Conservation (phyloP, 768 basidiomycete genomes). For the Amanita exitialis region DNA sequence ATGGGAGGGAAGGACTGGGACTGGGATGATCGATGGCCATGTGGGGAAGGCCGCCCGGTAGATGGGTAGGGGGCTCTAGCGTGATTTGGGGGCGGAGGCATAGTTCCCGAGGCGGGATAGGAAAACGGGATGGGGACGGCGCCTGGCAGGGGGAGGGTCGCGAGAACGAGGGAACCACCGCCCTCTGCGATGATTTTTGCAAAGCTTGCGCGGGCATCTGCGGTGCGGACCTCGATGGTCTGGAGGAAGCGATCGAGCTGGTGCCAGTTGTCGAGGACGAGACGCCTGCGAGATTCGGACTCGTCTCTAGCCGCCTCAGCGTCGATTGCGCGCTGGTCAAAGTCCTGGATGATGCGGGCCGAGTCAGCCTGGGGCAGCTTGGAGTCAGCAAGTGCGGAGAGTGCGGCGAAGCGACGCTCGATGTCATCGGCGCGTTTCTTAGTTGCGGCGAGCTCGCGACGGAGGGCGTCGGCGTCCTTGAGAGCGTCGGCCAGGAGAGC, state of each 20-base stretch:
- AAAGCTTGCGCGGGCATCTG: constrained; percentile 42
- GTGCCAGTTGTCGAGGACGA: constrained; percentile 37
- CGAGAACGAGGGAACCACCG: constrained; percentile 32
- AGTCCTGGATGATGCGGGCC: constrained; percentile 28
- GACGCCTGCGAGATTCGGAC: constrained; percentile 33
- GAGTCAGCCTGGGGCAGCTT: constrained; percentile 15
- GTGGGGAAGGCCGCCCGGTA: neutral
- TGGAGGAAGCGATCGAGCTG: constrained; percentile 39
- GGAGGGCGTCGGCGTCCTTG: constrained; percentile 40
- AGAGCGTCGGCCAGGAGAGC: constrained; percentile 43
- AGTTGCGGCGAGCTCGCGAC: constrained; percentile 31
- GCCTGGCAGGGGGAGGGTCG: constrained; percentile 19
- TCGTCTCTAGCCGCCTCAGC: constrained; percentile 50
- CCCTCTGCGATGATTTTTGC: constrained; percentile 32
- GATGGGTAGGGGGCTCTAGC: constrained; percentile 1
- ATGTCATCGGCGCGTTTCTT: constrained; percentile 43
- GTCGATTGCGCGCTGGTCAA: constrained; percentile 37
- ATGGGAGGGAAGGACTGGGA: constrained; percentile 4
- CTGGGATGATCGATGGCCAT: constrained; percentile 4
- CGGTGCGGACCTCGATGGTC: constrained; percentile 31
- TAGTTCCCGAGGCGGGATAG: neutral
- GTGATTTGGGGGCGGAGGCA: constrained; percentile 2
- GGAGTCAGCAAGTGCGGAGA: constrained; percentile 13
- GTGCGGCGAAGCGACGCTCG: constrained; percentile 28
- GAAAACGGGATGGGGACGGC: neutral